phyloP scores from a whole-genome alignment of 148 eudicot species.

The Selenicereus undatus region DNA sequence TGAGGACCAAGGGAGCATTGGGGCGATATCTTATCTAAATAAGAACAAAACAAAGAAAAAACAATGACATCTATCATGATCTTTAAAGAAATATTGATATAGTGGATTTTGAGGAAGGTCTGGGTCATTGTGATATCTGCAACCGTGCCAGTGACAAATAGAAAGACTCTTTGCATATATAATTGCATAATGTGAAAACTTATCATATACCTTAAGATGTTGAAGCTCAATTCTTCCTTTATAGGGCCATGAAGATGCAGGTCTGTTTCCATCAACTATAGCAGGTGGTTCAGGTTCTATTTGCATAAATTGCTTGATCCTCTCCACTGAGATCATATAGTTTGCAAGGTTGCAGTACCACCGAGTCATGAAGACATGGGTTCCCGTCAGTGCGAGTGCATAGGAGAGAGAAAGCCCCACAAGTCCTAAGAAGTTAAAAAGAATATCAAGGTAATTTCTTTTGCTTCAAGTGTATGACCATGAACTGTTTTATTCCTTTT shows the following conservation, averaged over 20 bases:
- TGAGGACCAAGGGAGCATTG: conserved; percentile 53
- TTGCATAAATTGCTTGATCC: conserved; percentile 67
- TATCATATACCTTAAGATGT: conserved; percentile 36
- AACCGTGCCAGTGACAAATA: neutral
- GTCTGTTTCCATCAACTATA: conserved; percentile 41
- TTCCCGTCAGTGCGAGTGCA: conserved; percentile 41
- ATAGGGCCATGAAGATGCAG: conserved; percentile 52
- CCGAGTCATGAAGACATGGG: conserved; percentile 44
- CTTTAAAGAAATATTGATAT: neutral
- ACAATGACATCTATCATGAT: neutral
- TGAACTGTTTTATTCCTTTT: neutral
- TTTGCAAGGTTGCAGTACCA: conserved; percentile 59
- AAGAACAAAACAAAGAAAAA: conserved; percentile 3
- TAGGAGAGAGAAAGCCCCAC: conserved; percentile 74
- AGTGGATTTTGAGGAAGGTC: neutral
- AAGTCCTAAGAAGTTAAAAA: conserved; percentile 34
- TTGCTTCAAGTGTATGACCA: neutral
- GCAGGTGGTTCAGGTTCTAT: conserved; percentile 57
- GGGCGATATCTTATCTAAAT: conserved; percentile 52
- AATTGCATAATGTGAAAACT: neutral
- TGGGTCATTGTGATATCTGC: neutral
- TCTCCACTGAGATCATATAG: conserved; percentile 52
- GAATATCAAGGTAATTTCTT: neutral
- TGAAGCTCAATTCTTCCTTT: conserved; percentile 41
- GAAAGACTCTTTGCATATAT: neutral